phyloP scores from a whole-genome alignment of 2,329 filamentous ascomycete genomes.

The Fusarium sp. region DNA sequence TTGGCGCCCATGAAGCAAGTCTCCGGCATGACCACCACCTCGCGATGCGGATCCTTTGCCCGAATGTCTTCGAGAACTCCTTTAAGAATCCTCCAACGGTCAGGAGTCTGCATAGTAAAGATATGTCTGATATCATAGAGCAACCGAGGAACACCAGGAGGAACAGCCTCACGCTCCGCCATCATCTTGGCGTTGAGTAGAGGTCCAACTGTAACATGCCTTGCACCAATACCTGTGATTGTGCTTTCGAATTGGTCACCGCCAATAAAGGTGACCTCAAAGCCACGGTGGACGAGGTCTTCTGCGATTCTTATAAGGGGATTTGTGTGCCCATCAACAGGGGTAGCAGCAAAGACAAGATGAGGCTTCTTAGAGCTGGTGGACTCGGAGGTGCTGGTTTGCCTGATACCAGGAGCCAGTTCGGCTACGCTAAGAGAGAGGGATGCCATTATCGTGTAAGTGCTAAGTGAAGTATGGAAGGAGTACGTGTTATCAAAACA shows the following conservation, averaged over 20 bases:
- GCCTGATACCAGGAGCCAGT: constrained; percentile 15
- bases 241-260: constrained; percentile 53
- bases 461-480: background rate
- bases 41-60: constrained; percentile 50
- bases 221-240: constrained; percentile 55
- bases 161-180: constrained; percentile 31
- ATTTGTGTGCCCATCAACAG: constrained; percentile 51
- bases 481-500: background rate
- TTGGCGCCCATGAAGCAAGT: constrained; percentile 54
- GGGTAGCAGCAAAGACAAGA: constrained; percentile 49
- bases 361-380: constrained; percentile 44
- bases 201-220: constrained; percentile 48
- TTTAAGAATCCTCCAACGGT: constrained; percentile 52
- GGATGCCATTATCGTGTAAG: background rate
- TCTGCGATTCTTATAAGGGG: constrained; percentile 53
- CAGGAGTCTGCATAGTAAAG: constrained; percentile 49
- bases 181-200: constrained; percentile 37
- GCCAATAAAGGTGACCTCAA: constrained; percentile 58
- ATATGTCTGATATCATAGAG: constrained; percentile 50
- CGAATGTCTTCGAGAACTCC: constrained; percentile 53
- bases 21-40: constrained; percentile 61
- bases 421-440: constrained; percentile 9
- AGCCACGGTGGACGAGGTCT: constrained; percentile 56
- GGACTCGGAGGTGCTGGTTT: background rate
- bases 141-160: constrained; percentile 46